Evolutionary conservation across 2,329 filamentous ascomycete species (phyloP), one percentile per base, ranked within the genome.

Genomic region (Fusarium sp.): DNA sequence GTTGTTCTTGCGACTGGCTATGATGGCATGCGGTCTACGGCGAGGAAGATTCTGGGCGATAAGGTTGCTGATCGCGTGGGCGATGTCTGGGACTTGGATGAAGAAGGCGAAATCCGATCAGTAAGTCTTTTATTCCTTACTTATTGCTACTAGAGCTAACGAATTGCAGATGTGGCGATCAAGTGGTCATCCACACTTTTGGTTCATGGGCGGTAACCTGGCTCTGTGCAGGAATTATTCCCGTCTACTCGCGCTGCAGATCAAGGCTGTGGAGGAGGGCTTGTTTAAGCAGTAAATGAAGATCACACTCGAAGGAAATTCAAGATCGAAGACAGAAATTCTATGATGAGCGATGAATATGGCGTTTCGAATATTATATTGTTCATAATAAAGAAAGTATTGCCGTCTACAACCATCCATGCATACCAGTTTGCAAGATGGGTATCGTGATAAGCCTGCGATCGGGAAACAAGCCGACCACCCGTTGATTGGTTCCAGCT

Each of bases 1-100:
- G 76, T 84, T 0, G 81, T 84, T 5, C 61, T 83, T 11, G 82
- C 81, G 1, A 84, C 82, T 0, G 82, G 82, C 0, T 84, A 77
- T 61, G 75, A 81, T 8, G 80, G 79, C 44, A 82, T 82, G 77
- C 68, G 74, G 14, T 76, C 73, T 5, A 78, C 73, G 10, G 71
- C 78, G 2, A 66, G 75, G 50, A 78, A 79, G 57, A 60, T 80
- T 0, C 58, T 84, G n/a, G 82, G 82, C 0, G 56, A 78, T 15
- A 73, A 78, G 24, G 66, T 82, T 22, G 78, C 78, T 3, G 71
- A 78, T 28, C 46, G 44, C 6, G 20, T 63, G 4, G 45, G 46
- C 5, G 52, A 63, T 17, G 36, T 51, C 1, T 67, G 66, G 66
- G 36, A 58, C n/a, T 22, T 66, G 13, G 44, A 69, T 22, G 51